Conservation (phyloP, 2,329 filamentous ascomycete species). For the Beauveria sp. region DNA sequence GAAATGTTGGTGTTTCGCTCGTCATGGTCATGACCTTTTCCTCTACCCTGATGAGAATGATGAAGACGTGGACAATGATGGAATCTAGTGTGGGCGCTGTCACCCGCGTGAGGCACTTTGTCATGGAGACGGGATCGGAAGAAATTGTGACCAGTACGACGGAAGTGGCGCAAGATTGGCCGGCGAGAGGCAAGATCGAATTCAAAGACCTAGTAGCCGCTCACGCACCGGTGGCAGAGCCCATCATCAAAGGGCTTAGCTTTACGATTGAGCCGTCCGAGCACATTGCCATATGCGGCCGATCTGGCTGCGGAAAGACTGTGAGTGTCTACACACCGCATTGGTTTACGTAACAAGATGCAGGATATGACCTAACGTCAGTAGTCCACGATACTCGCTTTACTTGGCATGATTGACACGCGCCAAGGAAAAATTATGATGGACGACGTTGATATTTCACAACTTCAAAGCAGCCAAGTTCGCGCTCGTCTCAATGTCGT, state of each 20-base stretch:
- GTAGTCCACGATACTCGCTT: too few species aligned
- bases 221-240: background rate
- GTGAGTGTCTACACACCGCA: background rate
- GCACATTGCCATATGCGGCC: background rate
- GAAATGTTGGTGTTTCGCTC: conserved; percentile 20
- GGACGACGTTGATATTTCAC: background rate
- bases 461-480: background rate
- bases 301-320: background rate
- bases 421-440: background rate
- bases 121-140: conserved; percentile 12
- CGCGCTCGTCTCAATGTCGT: background rate
- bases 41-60: conserved; percentile 21
- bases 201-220: background rate
- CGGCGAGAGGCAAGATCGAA: background rate
- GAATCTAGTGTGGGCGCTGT: conserved; percentile 22
- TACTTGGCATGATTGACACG: too few species aligned
- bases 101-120: conserved; percentile 18
- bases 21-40: conserved; percentile 23
- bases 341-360: too few species aligned
- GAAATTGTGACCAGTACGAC: background rate
- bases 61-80: conserved; percentile 26
- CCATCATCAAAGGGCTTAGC: background rate
- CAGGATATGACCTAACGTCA: too few species aligned
- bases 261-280: background rate
- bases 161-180: background rate